Evolutionary conservation across 1,284 basidiomycete genomes (phyloP).

Genomic region (Mycena citricolor): DNA sequence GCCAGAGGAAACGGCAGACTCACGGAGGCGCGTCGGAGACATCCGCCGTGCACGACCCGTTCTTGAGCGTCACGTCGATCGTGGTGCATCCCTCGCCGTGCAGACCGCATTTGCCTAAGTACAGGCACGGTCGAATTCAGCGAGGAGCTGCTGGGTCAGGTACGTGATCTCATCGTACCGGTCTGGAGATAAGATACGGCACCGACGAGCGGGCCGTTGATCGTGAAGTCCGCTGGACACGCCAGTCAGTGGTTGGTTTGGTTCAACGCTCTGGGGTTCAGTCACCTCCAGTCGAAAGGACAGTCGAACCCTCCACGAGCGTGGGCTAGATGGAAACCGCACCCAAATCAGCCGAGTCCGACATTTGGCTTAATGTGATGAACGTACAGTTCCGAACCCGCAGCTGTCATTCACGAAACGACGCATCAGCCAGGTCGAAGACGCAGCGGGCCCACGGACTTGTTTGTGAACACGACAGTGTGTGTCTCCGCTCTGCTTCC

Average conservation of each 20-base stretch:
- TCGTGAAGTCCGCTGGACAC: constrained; percentile 29
- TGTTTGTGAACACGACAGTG: constrained; percentile 30
- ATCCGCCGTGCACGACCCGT: too few relatives aligned
- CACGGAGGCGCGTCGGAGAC: constrained; percentile 44
- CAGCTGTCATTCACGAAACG: too few relatives aligned
- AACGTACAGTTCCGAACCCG: too few relatives aligned
- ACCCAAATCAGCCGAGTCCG: too few relatives aligned
- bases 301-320: constrained; percentile 26
- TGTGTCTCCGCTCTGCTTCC: constrained; percentile 27
- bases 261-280: too few relatives aligned
- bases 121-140: too few relatives aligned
- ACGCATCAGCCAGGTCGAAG: too few relatives aligned
- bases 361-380: too few relatives aligned
- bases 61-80: constrained; percentile 42
- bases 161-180: constrained; percentile 23
- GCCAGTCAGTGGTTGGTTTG: not conserved
- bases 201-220: constrained; percentile 33
- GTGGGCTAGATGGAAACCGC: constrained; percentile 21
- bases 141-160: not conserved
- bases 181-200: constrained; percentile 46
- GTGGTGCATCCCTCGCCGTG: constrained; percentile 46
- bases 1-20: constrained; percentile 19
- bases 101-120: constrained; percentile 36
- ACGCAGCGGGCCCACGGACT: too few relatives aligned
- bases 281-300: constrained; percentile 27